Evolutionary conservation across 257 asterid species (phyloP).

Genomic region (Marsdenia floribunda): DNA sequence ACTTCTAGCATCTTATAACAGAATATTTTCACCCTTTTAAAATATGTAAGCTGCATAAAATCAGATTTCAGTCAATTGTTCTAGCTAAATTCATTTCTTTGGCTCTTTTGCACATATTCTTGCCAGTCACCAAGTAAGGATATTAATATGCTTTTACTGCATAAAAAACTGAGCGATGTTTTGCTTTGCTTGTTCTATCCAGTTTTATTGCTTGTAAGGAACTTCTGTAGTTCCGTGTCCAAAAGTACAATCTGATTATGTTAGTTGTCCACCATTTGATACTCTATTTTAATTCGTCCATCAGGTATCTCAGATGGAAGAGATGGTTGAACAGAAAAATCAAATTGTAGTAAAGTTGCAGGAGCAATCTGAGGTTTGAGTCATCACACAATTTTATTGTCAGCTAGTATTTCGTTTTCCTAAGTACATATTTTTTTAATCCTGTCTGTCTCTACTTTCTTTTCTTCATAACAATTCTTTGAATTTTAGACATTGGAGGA

Average conservation of each 20-base stretch:
- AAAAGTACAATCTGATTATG: neutral
- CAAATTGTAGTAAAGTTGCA: constrained; percentile 44
- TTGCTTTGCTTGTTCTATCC: neutral
- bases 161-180: neutral
- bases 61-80: neutral
- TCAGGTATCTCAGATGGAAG: constrained; percentile 63
- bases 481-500: constrained; percentile 61
- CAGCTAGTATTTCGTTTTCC: constrained; percentile 14
- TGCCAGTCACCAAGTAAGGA: neutral
- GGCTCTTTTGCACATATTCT: neutral
- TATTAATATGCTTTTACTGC: neutral
- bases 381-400: constrained; percentile 2
- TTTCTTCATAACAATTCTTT: constrained; percentile 7
- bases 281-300: neutral
- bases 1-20: neutral
- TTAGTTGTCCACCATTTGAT: neutral
- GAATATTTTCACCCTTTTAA: neutral
- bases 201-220: neutral
- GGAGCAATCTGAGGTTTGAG: constrained; percentile 57
- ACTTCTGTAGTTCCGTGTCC: constrained; percentile 9
- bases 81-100: neutral
- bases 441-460: constrained; percentile 7
- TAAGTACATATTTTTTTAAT: neutral
- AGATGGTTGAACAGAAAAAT: constrained; percentile 45
- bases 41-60: neutral